Evolutionary conservation across 768 basidiomycete species (phyloP).

Genomic region (Lactifluus pinguis): DNA sequence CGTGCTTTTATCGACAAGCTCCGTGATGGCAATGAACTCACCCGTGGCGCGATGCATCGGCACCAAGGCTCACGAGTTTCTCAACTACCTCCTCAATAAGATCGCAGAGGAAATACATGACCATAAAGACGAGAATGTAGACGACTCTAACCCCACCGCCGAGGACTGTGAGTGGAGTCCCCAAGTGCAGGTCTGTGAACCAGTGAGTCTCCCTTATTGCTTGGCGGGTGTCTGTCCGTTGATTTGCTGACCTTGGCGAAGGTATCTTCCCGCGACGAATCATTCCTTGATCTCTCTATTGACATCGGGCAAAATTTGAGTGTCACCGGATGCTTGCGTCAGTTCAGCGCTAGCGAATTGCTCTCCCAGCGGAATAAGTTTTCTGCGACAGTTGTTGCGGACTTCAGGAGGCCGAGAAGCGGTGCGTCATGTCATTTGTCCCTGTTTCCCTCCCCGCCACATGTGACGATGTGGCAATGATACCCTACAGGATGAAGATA

Average conservation of each 20-base stretch:
- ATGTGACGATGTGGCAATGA: too few relatives aligned
- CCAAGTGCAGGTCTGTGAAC: conserved; percentile 57
- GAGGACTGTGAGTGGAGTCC: conserved; percentile 54
- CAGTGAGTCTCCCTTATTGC: conserved; percentile 40
- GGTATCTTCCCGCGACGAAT: conserved; percentile 73
- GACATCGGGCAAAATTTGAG: conserved; percentile 98
- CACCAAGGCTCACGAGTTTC: conserved; percentile 98
- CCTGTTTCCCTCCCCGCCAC: too few relatives aligned
- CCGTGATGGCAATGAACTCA: conserved; percentile 85
- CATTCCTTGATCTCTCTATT: conserved; percentile 94
- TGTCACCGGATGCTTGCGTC: conserved; percentile 89
- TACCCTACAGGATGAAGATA: too few relatives aligned
- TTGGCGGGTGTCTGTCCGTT: conserved; percentile 25
- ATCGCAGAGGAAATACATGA: conserved; percentile 88
- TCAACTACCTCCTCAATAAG: conserved; percentile 88
- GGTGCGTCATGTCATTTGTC: too few relatives aligned
- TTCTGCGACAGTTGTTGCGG: conserved; percentile 97
- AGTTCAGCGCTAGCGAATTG: conserved; percentile 98
- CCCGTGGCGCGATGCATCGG: conserved; percentile 88
- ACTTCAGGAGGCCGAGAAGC: conserved; percentile 94
- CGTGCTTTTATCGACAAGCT: conserved; percentile 90
- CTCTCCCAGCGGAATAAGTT: conserved; percentile 94
- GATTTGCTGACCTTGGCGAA: conserved; percentile 6
- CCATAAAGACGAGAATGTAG: conserved; percentile 19
- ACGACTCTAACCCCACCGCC: conserved; percentile 25